Conservation (phyloP, 2,329 filamentous ascomycete genomes). For the Zasmidium angulare region DNA sequence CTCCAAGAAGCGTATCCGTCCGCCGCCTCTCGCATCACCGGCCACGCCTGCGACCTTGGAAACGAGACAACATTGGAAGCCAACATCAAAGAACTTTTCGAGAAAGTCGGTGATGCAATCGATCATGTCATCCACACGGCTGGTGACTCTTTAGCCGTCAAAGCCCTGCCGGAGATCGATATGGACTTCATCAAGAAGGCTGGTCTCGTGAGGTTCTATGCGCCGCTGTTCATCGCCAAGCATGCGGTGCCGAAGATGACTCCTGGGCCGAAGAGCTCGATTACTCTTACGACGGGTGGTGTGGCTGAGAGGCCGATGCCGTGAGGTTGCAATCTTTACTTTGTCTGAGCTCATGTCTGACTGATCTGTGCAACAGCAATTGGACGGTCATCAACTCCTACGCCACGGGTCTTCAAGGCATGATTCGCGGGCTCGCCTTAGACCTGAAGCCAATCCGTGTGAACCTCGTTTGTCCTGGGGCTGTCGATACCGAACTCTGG, state of each 20-base stretch:
- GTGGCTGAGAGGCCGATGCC: slow-evolving; percentile 53
- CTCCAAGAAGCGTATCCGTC: slow-evolving; percentile 48
- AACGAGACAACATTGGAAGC: slow-evolving; percentile 47
- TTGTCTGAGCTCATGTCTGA: no score
- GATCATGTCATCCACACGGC: slow-evolving; percentile 62
- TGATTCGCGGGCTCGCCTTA: slow-evolving; percentile 58
- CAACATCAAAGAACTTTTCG: slow-evolving; percentile 50
- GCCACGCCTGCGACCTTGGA: slow-evolving; percentile 51
- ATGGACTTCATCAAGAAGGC: slow-evolving; percentile 43
- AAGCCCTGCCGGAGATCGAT: slow-evolving; percentile 43
- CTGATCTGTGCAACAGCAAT: slow-evolving; percentile 23
- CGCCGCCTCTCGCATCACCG: slow-evolving; percentile 40
- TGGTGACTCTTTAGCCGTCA: slow-evolving; percentile 46
- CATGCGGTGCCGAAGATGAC: slow-evolving; percentile 48
- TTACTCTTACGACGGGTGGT: slow-evolving; percentile 58
- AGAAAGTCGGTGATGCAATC: slow-evolving; percentile 39
- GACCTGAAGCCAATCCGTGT: slow-evolving; percentile 65
- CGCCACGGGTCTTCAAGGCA: slow-evolving; percentile 53
- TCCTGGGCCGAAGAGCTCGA: slow-evolving; percentile 44
- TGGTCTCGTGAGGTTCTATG: slow-evolving; percentile 53
- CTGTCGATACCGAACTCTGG: slow-evolving; percentile 49
- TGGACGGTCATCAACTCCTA: slow-evolving; percentile 53
- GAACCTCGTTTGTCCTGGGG: slow-evolving; percentile 61
- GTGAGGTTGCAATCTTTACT: no score
- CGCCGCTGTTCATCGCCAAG: slow-evolving; percentile 55